Percentiles rank a stretch among this genome's conserved stretches.
These are phyloP conservation scores for Aspergillus unguis DNA, from an alignment of 2,329 filamentous ascomycete species.

Conservation along the genomic window DNA sequence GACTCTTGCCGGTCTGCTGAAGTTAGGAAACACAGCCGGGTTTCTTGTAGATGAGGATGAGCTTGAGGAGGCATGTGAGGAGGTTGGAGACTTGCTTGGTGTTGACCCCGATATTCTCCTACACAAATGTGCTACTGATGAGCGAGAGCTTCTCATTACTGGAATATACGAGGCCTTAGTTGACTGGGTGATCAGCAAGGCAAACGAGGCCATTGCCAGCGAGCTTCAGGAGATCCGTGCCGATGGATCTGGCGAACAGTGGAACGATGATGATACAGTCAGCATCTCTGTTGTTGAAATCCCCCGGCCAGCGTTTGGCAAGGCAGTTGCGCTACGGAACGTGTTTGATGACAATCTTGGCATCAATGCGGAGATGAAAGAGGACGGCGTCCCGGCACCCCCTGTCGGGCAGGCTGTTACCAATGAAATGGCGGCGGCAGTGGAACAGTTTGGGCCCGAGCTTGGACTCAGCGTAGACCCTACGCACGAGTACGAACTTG, in stretches of 20 bases:
- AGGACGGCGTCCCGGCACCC: conserved; percentile 79
- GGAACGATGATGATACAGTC: conserved; percentile 73
- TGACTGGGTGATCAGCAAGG: conserved; percentile 88
- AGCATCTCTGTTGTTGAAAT: conserved; percentile 86
- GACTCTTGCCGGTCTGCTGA: conserved; percentile 78
- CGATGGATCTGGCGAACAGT: conserved; percentile 57
- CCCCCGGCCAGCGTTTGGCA: conserved; percentile 73
- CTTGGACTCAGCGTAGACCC: conserved; percentile 70
- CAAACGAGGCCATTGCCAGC: conserved; percentile 75
- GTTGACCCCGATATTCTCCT: conserved; percentile 80
- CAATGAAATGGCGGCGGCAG: conserved; percentile 80
- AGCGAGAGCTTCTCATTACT: conserved; percentile 75
- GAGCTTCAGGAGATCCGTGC: conserved; percentile 68
- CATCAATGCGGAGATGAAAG: conserved; percentile 96
- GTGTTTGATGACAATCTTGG: conserved; percentile 90
- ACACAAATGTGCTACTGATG: conserved; percentile 75
- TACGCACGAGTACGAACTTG: conserved; percentile 69
- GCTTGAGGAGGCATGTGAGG: conserved; percentile 82
- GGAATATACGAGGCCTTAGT: conserved; percentile 91
- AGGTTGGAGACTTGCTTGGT: conserved; percentile 80
- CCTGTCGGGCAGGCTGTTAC: conserved; percentile 75
- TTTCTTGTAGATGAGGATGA: conserved; percentile 80
- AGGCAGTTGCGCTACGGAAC: conserved; percentile 81
- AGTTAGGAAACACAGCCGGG: conserved; percentile 85
- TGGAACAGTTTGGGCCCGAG: conserved; percentile 72